phyloP scores from a whole-genome alignment of 106 monocot species.

The Agapanthus africanus region DNA sequence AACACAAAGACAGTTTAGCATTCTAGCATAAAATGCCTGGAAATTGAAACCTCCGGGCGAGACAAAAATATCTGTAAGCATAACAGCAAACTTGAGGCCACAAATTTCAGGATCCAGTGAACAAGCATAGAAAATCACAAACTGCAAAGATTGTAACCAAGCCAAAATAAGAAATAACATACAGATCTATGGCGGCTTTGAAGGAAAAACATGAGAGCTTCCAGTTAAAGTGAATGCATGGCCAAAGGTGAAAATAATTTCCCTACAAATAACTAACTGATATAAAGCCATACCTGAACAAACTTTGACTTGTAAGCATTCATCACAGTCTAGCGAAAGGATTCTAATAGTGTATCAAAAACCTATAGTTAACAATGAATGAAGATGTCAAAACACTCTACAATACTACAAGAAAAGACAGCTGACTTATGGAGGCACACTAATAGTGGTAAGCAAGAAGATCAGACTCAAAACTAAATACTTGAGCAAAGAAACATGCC shows the following conservation, averaged over 20 bases:
- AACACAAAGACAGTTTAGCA: neutral
- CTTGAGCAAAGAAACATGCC: neutral
- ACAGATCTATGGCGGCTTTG: neutral
- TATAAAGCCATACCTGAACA: no score
- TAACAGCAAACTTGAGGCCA: conserved; percentile 50
- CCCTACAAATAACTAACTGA: neutral
- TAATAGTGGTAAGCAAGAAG: neutral
- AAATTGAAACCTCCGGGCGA: conserved; percentile 41
- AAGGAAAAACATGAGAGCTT: neutral
- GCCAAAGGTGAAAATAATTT: neutral
- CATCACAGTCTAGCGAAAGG: conserved; percentile 55
- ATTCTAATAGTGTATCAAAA: conserved; percentile 56
- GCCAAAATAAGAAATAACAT: neutral
- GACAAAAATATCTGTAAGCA: conserved; percentile 66
- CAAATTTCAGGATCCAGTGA: no score
- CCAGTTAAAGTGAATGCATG: neutral
- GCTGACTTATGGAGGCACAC: neutral
- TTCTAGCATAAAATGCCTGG: conserved; percentile 46
- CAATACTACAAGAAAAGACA: neutral
- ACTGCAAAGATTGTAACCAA: conserved; percentile 41
- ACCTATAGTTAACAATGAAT: conserved; percentile 33
- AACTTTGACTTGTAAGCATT: no score
- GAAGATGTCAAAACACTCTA: conserved; percentile 1
- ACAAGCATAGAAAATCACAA: no score
- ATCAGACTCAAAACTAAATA: neutral